Percentiles rank a stretch among this genome's conserved stretches.
These are phyloP conservation scores for Ceratocystis cubensis DNA, from an alignment of 2,329 filamentous ascomycete genomes.

Conservation along the genomic window DNA sequence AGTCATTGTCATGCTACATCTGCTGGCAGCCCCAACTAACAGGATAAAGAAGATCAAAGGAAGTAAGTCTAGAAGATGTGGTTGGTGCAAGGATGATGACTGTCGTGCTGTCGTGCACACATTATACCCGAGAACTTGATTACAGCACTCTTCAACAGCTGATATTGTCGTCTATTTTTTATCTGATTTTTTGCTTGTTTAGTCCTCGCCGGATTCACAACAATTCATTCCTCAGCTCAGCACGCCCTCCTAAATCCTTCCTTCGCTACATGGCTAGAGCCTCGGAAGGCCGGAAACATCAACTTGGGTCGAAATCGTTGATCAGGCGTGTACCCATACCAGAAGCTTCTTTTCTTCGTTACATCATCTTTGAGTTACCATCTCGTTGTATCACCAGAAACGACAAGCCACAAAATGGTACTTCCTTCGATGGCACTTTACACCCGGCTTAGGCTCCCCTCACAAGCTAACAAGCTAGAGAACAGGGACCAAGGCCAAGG, in stretches of 20 bases:
- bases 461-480: neutral
- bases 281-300: neutral
- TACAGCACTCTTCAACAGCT: too few relatives aligned
- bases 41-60: neutral
- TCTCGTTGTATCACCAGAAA: neutral
- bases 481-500: neutral
- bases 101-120: too few relatives aligned
- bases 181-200: too few relatives aligned
- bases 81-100: neutral
- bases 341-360: neutral
- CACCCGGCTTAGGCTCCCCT: slow-evolving; percentile 5
- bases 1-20: neutral
- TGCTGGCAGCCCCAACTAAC: neutral
- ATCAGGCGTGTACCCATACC: neutral
- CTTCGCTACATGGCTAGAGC: neutral
- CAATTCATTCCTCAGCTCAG: neutral
- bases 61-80: neutral
- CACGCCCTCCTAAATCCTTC: neutral
- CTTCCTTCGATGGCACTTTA: neutral
- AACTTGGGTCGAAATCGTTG: neutral
- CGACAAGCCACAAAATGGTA: neutral
- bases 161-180: too few relatives aligned
- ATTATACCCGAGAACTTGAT: too few relatives aligned
- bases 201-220: neutral
- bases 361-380: neutral